These are phyloP conservation scores for Huntiella omanensis DNA, from an alignment of 2,329 filamentous ascomycete species.

Conservation along the genomic window DNA sequence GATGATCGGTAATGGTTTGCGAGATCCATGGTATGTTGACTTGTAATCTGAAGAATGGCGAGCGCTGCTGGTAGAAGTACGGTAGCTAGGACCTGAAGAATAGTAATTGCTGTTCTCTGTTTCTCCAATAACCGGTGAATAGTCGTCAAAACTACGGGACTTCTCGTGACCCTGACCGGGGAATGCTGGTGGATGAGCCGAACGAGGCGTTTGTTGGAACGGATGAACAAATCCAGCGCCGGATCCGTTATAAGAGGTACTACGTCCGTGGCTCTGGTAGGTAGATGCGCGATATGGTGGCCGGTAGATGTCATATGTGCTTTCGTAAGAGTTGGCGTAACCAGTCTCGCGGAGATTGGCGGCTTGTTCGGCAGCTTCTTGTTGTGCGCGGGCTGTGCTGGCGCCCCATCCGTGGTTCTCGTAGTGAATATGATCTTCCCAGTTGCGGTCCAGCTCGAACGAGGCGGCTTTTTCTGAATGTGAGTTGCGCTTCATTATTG, in stretches of 20 bases:
- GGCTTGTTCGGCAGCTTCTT: not conserved
- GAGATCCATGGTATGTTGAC: slow-evolving; percentile 15
- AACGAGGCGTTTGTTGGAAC: slow-evolving; percentile 44
- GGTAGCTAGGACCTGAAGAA: slow-evolving; percentile 2
- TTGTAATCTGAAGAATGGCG: slow-evolving; percentile 6
- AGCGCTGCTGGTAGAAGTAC: slow-evolving; percentile 5
- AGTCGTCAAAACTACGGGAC: slow-evolving; percentile 26
- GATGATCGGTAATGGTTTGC: slow-evolving; percentile 22
- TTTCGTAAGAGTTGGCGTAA: slow-evolving; percentile 1
- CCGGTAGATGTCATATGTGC: slow-evolving; percentile 3
- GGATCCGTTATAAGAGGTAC: slow-evolving; percentile 33
- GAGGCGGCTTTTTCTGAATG: slow-evolving; percentile 40
- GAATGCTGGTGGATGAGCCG: slow-evolving; percentile 32
- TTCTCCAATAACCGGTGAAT: slow-evolving; percentile 36
- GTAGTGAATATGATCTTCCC: slow-evolving; percentile 33
- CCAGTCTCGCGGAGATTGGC: not conserved
- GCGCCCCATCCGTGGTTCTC: slow-evolving; percentile 19
- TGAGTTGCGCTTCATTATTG: slow-evolving; percentile 36
- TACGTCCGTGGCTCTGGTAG: slow-evolving; percentile 36
- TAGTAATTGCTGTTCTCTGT: slow-evolving; percentile 24
- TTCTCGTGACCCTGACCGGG: not conserved
- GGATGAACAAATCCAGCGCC: slow-evolving; percentile 35
- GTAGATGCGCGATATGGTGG: slow-evolving; percentile 14
- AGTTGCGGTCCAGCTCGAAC: slow-evolving; percentile 39
- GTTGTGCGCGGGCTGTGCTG: slow-evolving; percentile 14